phyloP scores from a whole-genome alignment of 2,329 filamentous ascomycete species.

The Xylogone sp. region DNA sequence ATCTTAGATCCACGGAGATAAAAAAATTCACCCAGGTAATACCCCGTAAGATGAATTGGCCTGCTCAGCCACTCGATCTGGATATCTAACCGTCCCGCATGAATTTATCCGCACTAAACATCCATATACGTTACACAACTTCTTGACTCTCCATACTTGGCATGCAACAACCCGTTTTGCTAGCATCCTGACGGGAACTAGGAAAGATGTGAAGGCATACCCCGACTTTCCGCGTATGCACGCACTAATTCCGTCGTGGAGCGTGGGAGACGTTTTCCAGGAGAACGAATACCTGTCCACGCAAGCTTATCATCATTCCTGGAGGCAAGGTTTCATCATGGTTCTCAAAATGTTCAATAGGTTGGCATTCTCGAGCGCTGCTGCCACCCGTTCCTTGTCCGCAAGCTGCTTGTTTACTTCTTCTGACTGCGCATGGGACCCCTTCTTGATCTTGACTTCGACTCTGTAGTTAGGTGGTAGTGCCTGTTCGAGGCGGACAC shows the following conservation, averaged over 20 bases:
- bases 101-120: too few species aligned
- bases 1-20: too few species aligned
- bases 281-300: too few species aligned
- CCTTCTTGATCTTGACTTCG: slow-evolving; percentile 91
- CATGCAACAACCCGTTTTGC: neutral
- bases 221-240: neutral
- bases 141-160: neutral
- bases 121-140: neutral
- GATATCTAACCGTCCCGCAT: too few species aligned
- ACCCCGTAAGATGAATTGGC: too few species aligned
- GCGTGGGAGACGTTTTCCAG: too few species aligned
- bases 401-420: slow-evolving; percentile 96
- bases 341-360: slow-evolving; percentile 84
- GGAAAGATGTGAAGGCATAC: neutral
- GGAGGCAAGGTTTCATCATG: slow-evolving; percentile 82
- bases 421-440: slow-evolving; percentile 90
- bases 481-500: slow-evolving; percentile 85
- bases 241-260: too few species aligned
- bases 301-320: neutral
- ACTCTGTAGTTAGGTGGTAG: slow-evolving; percentile 88
- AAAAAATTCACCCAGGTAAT: too few species aligned
- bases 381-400: slow-evolving; percentile 94
- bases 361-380: slow-evolving; percentile 89
- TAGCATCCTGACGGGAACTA: neutral
- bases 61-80: too few species aligned